Evolutionary conservation across 2,329 filamentous ascomycete genomes (phyloP).

Genomic region (Trichoderma brevicompactum): DNA sequence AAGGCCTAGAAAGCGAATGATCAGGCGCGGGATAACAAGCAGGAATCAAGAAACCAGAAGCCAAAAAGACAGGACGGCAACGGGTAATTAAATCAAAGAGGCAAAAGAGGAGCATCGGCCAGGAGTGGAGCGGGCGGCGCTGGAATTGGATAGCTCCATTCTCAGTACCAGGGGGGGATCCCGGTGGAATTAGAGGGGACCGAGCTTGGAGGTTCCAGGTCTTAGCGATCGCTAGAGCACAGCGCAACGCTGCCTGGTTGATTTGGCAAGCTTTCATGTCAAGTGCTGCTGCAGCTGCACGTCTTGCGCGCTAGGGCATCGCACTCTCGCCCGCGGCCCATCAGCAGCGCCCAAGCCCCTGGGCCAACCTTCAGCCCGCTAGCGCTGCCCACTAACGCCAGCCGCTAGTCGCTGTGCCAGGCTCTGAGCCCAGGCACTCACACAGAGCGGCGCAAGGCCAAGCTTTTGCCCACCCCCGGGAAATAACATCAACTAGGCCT

Average conservation of each 20-base stretch:
- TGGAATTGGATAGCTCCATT: conserved; percentile 16
- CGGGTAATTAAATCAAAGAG: conserved; percentile 21
- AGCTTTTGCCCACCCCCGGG: conserved; percentile 8
- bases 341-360: conserved; percentile 11
- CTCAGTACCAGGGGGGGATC: neutral
- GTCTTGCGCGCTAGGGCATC: neutral
- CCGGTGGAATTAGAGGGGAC: neutral
- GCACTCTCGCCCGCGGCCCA: conserved; percentile 6
- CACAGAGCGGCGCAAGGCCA: neutral
- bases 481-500: conserved; percentile 15
- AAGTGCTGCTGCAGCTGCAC: neutral
- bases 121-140: conserved; percentile 12
- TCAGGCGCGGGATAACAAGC: conserved; percentile 12
- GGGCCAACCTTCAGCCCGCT: conserved; percentile 15
- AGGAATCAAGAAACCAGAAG: conserved; percentile 7
- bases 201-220: no score
- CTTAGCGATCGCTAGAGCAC: neutral
- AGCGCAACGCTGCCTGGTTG: no score
- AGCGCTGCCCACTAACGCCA: neutral
- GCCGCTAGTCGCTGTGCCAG: neutral
- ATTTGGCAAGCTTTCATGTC: neutral
- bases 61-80: conserved; percentile 7
- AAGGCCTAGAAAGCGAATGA: conserved; percentile 27
- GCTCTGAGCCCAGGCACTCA: conserved; percentile 12
- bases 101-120: neutral